phyloP scores from a whole-genome alignment of 2,329 filamentous ascomycete genomes.

The Waltergamsia citrina region DNA sequence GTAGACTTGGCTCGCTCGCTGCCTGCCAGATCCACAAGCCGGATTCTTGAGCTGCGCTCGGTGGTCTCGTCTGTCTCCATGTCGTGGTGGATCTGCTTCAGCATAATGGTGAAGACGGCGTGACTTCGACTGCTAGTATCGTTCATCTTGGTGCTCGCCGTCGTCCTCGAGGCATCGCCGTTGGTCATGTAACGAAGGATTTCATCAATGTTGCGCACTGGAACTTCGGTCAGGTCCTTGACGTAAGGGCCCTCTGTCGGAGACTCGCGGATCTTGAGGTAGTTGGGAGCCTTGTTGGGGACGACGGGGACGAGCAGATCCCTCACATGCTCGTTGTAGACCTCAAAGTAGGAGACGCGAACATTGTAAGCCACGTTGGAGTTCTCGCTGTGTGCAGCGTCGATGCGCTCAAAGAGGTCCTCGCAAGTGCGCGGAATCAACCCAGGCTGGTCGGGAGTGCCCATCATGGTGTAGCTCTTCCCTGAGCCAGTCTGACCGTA shows the following conservation, averaged over 20 bases:
- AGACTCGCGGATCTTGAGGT: slow-evolving; percentile 94
- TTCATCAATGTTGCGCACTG: slow-evolving; percentile 78
- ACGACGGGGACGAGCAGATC: slow-evolving; percentile 74
- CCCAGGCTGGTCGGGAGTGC: slow-evolving; percentile 72
- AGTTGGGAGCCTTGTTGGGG: slow-evolving; percentile 68
- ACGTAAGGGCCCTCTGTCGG: slow-evolving; percentile 94
- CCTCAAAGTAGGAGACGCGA: slow-evolving; percentile 96
- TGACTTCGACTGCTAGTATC: slow-evolving; percentile 95
- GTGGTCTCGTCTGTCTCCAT: slow-evolving; percentile 97
- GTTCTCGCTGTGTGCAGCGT: slow-evolving; percentile 64
- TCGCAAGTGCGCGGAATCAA: slow-evolving; percentile 93
- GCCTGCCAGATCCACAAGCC: slow-evolving; percentile 88
- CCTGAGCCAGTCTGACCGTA: slow-evolving; percentile 97
- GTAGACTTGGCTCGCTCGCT: slow-evolving; percentile 93
- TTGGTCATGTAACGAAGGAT: slow-evolving; percentile 85
- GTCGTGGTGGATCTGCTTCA: slow-evolving; percentile 97
- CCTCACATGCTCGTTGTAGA: slow-evolving; percentile 98
- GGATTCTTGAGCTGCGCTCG: slow-evolving; percentile 85
- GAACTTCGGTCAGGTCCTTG: slow-evolving; percentile 89
- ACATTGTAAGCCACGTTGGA: slow-evolving; percentile 95
- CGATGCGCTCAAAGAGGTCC: slow-evolving; percentile 90
- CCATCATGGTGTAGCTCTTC: slow-evolving; percentile 99
- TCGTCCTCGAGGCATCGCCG: slow-evolving; percentile 80
- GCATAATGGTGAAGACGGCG: slow-evolving; percentile 93
- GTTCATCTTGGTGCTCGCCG: slow-evolving; percentile 97